These are phyloP conservation scores for Chalciporus chontae DNA, from an alignment of 768 basidiomycete species.

Conservation along the genomic window DNA sequence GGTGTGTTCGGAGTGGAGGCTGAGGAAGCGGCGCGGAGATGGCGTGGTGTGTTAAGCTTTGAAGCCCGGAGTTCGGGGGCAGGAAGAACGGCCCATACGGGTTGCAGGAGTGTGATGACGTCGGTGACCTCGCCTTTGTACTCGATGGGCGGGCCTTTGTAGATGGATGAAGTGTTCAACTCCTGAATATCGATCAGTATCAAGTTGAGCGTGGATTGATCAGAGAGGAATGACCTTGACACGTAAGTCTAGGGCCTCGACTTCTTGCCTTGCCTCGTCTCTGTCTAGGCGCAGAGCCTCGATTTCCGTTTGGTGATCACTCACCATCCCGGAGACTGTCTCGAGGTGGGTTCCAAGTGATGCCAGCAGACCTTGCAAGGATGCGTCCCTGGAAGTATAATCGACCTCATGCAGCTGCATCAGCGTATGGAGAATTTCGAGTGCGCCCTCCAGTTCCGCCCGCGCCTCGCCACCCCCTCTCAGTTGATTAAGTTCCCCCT, in stretches of 20 bases:
- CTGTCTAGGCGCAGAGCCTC: constrained; percentile 51
- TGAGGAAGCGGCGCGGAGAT: constrained; percentile 47
- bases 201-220: neutral
- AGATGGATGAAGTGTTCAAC: constrained; percentile 19
- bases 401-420: constrained; percentile 56
- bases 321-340: constrained; percentile 42
- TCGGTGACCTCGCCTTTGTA: constrained; percentile 46
- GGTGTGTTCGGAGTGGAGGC: constrained; percentile 32
- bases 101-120: constrained; percentile 59
- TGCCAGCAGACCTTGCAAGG: constrained; percentile 45
- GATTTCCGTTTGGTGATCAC: constrained; percentile 48
- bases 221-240: constrained; percentile 31
- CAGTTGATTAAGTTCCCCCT: constrained; percentile 47
- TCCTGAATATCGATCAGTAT: constrained; percentile 17
- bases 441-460: constrained; percentile 50
- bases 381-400: constrained; percentile 45
- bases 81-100: constrained; percentile 80
- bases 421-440: constrained; percentile 46
- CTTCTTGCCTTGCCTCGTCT: constrained; percentile 45
- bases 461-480: constrained; percentile 38
- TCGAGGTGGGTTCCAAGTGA: constrained; percentile 52
- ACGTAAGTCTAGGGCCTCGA: constrained; percentile 36
- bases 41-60: constrained; percentile 48
- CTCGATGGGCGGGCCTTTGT: constrained; percentile 27
- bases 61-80: constrained; percentile 78